These are phyloP conservation scores for Pelargonium cotyledonis DNA, from an alignment of 441 rosid species.

Conservation along the genomic window DNA sequence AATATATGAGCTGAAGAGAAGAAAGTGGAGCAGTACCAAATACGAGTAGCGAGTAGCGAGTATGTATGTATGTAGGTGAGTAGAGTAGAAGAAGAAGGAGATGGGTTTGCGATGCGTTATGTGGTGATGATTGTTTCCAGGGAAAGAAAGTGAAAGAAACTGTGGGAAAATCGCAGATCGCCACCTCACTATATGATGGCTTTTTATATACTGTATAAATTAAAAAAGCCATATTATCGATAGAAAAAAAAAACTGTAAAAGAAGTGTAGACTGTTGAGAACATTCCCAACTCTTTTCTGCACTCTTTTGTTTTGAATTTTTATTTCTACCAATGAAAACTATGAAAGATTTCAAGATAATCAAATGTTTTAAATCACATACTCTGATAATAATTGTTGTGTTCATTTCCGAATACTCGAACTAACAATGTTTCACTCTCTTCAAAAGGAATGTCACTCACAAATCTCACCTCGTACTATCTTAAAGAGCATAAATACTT, in stretches of 20 bases:
- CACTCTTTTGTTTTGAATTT: no score
- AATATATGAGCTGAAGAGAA: background rate
- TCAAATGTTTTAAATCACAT: no score
- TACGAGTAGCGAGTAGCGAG: constrained; percentile 7
- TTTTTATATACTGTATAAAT: background rate
- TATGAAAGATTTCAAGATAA: no score
- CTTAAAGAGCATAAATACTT: no score
- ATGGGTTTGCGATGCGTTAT: background rate
- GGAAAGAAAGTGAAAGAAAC: constrained; percentile 3
- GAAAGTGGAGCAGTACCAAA: background rate
- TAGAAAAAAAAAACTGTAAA: background rate
- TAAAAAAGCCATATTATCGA: background rate
- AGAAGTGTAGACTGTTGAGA: no score
- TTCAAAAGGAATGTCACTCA: no score
- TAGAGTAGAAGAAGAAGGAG: background rate
- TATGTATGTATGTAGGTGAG: background rate
- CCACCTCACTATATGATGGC: background rate
- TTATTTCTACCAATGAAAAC: no score
- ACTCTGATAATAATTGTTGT: no score
- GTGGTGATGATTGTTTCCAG: constrained; percentile 3
- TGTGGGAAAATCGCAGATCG: background rate
- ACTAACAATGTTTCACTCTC: no score
- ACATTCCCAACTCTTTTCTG: no score
- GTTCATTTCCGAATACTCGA: no score
- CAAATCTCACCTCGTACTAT: no score